Conservation (phyloP, 352 stramenopile species). For the Globisporangium nunn region DNA sequence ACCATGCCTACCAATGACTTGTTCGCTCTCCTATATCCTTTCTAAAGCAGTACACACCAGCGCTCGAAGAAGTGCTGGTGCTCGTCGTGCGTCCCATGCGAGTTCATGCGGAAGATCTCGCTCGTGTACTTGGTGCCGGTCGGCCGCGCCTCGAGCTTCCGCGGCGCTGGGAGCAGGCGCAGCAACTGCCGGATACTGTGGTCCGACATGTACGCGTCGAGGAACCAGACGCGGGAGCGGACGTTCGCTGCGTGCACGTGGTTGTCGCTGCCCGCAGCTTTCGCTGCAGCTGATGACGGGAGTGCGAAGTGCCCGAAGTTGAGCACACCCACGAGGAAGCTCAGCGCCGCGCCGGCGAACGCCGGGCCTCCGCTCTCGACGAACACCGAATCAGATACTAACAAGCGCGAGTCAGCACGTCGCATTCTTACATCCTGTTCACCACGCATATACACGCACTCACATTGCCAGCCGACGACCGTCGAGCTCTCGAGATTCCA, state of each 20-base stretch:
- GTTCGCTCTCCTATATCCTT: too few species aligned
- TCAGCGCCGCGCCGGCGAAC: slow-evolving; percentile 44
- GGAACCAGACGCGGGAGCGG: slow-evolving; percentile 45
- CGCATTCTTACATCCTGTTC: neutral
- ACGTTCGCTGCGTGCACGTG: slow-evolving; percentile 4
- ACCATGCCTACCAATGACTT: neutral
- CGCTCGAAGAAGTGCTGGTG: slow-evolving; percentile 49
- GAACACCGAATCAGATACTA: slow-evolving; percentile 71
- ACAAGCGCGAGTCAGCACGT: too few species aligned
- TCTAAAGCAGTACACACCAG: slow-evolving; percentile 64
- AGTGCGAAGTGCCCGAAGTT: slow-evolving; percentile 46
- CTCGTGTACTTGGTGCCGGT: slow-evolving; percentile 41
- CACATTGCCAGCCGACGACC: slow-evolving; percentile 64
- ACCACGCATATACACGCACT: slow-evolving; percentile 9
- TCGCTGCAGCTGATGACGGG: slow-evolving; percentile 3
- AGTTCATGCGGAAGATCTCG: slow-evolving; percentile 42
- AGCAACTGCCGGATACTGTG: slow-evolving; percentile 49
- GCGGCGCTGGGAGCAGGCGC: slow-evolving; percentile 27
- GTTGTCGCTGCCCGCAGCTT: slow-evolving; percentile 6
- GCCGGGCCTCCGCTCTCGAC: slow-evolving; percentile 53
- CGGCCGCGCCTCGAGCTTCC: slow-evolving; percentile 36
- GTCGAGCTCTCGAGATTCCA: slow-evolving; percentile 60
- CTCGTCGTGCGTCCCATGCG: slow-evolving; percentile 51
- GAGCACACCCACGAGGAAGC: slow-evolving; percentile 40
- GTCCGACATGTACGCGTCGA: slow-evolving; percentile 75